Base-by-base conservation (phyloP, 164 flowering plant species). In the Euptelea pleiosperma region DNA sequence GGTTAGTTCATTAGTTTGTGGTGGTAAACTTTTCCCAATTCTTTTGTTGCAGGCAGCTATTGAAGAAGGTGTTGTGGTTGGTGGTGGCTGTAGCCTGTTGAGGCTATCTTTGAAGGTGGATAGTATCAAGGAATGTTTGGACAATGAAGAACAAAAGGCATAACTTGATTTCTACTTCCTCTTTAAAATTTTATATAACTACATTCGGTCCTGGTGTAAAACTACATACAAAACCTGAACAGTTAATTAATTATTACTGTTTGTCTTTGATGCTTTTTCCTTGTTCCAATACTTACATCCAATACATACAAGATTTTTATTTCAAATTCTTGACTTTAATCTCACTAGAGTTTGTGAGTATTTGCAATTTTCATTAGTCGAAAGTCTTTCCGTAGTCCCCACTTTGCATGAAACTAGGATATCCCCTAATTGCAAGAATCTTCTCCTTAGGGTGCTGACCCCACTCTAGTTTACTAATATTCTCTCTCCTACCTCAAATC, bases 21-120 rank as follows among this genome's bases (percentile, higher is more conserved):
- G 34, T 55, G 6, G 31, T n/a, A 6, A 11, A 45, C 22, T 21
- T 25, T 45, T 48, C 52, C 28, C 25, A 44, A 33, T 56, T 44
- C n/a, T 35, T 36, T 15, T 36, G 59, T 43, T 63, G 24, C 62
- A 91, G 98, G 87, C 98, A 36, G 98, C 96, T 57, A 81, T 91
- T 58, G 98, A 91, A 58, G 96, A 91, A 81, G 98, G 98, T 48
- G 69, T 89, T 58, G 98, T 91, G 47, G 89, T 87, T 62, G 98
- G 98, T 37, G 98, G 98, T 50, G 98, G 95, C 35, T 91, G 96
- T 68, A 59, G 80, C 69, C 81, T 89, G 19, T 69, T 89, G 58
- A 75, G 98, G 72, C 72, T 91, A 25, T 83, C 95, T 1, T 41
- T 57, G 43, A 89, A 80, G 77, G 75, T 89, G 52, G 95, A 86